Conservation (phyloP, 2,329 filamentous ascomycete species). For the Septoria linicola region DNA sequence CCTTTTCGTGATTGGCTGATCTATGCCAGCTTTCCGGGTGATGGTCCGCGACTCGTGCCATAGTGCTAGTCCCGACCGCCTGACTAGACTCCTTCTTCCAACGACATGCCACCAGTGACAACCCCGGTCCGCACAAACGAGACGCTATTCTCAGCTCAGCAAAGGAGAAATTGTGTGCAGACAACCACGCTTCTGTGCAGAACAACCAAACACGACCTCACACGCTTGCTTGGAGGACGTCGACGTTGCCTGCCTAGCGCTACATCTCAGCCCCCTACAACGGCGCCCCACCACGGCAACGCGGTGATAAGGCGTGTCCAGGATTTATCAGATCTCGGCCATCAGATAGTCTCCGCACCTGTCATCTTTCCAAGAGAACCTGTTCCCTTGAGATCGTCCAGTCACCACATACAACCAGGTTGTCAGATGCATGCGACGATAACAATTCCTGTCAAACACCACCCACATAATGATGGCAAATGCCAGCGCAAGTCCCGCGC, state of each 20-base stretch:
- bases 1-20: too few species aligned
- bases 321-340: constrained; percentile 19
- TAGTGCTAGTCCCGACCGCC: neutral
- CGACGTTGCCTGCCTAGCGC: too few species aligned
- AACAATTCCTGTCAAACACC: neutral
- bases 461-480: constrained; percentile 17
- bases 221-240: too few species aligned
- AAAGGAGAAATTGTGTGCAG: neutral
- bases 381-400: constrained; percentile 8
- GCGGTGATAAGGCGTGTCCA: neutral
- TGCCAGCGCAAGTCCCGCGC: constrained; percentile 8
- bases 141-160: neutral
- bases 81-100: neutral
- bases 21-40: neutral
- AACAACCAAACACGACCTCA: neutral
- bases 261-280: neutral
- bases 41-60: neutral
- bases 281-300: neutral
- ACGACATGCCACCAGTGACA: constrained; percentile 10
- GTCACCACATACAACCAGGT: neutral
- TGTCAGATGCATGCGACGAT: constrained; percentile 17
- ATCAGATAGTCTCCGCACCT: constrained; percentile 24
- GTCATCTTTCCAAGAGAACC: constrained; percentile 2
- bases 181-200: neutral
- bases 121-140: neutral